Percentiles rank a stretch among this genome's conserved stretches.
Evolutionary conservation across 192 early-diverging fungal genomes (phyloP).

Genomic region (Borealophlyctis nickersoniae): DNA sequence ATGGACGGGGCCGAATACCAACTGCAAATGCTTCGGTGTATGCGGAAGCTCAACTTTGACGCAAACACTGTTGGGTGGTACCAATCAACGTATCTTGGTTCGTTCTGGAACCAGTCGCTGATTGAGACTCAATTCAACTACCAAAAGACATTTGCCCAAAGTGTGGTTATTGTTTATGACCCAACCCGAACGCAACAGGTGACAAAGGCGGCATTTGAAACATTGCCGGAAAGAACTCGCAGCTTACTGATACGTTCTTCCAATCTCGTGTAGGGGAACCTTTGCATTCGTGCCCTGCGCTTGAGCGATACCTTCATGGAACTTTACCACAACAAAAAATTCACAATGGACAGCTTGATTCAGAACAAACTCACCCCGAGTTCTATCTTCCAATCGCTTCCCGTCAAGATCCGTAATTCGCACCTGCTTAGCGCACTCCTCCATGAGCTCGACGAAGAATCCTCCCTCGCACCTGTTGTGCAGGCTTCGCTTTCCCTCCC

Average conservation of each 20-base stretch:
- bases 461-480: conserved; percentile 22
- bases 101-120: conserved; percentile 84
- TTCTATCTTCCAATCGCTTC: conserved; percentile 86
- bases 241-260: neutral
- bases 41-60: conserved; percentile 92
- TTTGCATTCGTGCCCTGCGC: conserved; percentile 83
- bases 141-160: conserved; percentile 80
- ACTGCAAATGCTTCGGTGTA: conserved; percentile 87
- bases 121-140: conserved; percentile 89
- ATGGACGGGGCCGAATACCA: conserved; percentile 73
- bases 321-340: conserved; percentile 72
- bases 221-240: no score
- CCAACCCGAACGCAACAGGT: conserved; percentile 75
- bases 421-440: conserved; percentile 75
- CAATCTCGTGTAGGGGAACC: conserved; percentile 58
- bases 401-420: conserved; percentile 83
- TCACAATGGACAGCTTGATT: conserved; percentile 77
- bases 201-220: conserved; percentile 12
- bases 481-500: conserved; percentile 21
- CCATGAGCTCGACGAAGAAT: conserved; percentile 59
- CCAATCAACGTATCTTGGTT: conserved; percentile 83
- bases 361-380: conserved; percentile 77
- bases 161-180: conserved; percentile 92
- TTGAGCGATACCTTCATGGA: conserved; percentile 83
- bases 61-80: conserved; percentile 97